phyloP scores from a whole-genome alignment of 352 stramenopile genomes.

The Phytophthora foliorum region DNA sequence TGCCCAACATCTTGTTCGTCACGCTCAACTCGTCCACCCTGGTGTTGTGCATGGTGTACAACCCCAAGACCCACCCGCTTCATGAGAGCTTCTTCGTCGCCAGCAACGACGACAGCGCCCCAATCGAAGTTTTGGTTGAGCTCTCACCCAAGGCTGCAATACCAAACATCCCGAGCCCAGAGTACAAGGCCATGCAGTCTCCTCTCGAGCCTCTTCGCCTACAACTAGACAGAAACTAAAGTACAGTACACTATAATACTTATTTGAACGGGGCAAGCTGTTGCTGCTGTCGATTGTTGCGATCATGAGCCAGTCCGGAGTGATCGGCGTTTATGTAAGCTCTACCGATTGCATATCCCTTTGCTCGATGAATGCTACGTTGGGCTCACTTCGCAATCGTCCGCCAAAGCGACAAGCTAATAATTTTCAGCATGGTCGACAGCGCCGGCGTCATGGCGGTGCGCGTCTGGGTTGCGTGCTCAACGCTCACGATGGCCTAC shows the following conservation, averaged over 20 bases:
- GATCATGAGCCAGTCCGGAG: too few species aligned
- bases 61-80: conserved; percentile 23
- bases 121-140: neutral
- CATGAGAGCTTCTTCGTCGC: neutral
- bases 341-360: conserved; percentile 12
- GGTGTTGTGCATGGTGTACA: conserved; percentile 28
- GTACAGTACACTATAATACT: too few species aligned
- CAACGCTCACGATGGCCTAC: conserved; percentile 20
- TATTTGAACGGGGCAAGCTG: too few species aligned
- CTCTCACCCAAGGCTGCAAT: neutral
- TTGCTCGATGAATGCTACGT: conserved; percentile 14
- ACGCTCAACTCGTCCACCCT: conserved; percentile 25
- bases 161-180: neutral
- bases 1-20: conserved; percentile 29
- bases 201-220: neutral
- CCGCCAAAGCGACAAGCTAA: neutral
- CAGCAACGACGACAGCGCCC: neutral
- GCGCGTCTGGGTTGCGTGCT: conserved; percentile 22
- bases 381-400: conserved; percentile 17
- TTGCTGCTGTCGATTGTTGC: too few species aligned
- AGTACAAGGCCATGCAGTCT: conserved; percentile 2
- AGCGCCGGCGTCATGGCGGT: conserved; percentile 9
- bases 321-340: conserved; percentile 15
- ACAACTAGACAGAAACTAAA: conserved; percentile 4
- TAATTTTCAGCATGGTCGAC: neutral